Evolutionary conservation across 495 filamentous ascomycete genomes (phyloP).

Genomic region (Aspergillus sparsus): DNA sequence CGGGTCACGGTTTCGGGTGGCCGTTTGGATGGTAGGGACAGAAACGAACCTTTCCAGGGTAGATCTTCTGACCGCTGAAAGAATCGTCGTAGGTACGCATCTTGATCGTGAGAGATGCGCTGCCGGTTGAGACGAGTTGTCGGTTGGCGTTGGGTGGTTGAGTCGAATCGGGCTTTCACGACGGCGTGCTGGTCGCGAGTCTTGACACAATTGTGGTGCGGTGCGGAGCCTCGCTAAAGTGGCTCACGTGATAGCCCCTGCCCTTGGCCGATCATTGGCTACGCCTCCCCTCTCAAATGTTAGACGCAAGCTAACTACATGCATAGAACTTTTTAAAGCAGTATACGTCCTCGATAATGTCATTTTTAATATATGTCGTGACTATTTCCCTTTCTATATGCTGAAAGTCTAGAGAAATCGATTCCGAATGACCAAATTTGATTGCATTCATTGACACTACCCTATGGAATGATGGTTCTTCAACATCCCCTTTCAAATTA

Average conservation of each 20-base stretch:
- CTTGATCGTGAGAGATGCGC: constrained; percentile 61
- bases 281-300: not conserved
- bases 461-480: no score
- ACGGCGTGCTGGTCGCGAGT: constrained; percentile 37
- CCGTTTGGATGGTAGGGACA: constrained; percentile 21
- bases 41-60: constrained; percentile 92
- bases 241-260: constrained; percentile 46
- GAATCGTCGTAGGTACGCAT: constrained; percentile 99
- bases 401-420: no score
- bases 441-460: no score
- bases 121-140: constrained; percentile 42
- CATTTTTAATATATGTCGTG: no score
- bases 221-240: constrained; percentile 49
- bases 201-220: constrained; percentile 52
- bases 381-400: no score
- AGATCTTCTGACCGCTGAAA: constrained; percentile 97
- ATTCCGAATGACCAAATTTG: no score
- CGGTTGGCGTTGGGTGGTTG: constrained; percentile 54
- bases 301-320: no score
- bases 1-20: not conserved
- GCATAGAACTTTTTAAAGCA: no score
- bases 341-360: no score
- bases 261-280: constrained; percentile 33
- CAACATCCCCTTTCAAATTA: no score
- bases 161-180: constrained; percentile 48